Evolutionary conservation across 2,329 filamentous ascomycete genomes (phyloP).

Genomic region (Colletotrichum gloeosporioides): DNA sequence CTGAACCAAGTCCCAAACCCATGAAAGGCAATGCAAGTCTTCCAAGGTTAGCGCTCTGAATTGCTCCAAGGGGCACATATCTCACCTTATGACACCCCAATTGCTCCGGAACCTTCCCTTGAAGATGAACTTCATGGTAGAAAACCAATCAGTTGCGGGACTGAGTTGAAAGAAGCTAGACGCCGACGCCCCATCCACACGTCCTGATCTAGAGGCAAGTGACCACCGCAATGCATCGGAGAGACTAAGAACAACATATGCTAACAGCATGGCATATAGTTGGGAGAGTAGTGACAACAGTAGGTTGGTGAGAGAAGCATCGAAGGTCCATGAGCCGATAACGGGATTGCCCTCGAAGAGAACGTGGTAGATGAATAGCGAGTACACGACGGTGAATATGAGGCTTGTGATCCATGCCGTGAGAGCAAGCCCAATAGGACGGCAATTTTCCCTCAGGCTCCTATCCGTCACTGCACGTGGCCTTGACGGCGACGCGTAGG

Average conservation of each 20-base stretch:
- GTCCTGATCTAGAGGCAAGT: not conserved
- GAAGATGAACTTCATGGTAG: slow-evolving; percentile 11
- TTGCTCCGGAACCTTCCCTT: not conserved
- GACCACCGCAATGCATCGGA: slow-evolving; percentile 15
- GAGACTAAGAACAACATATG: not conserved
- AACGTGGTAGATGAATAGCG: slow-evolving; percentile 8
- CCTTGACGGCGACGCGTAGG: not conserved
- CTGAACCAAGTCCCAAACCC: slow-evolving; percentile 9
- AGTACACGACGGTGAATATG: slow-evolving; percentile 8
- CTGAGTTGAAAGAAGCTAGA: slow-evolving; percentile 18
- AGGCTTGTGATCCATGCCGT: not conserved
- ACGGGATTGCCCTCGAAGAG: slow-evolving; percentile 6
- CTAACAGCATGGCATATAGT: slow-evolving; percentile 6
- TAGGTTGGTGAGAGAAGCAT: slow-evolving; percentile 12
- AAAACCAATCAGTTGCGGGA: slow-evolving; percentile 19
- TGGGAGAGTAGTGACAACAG: slow-evolving; percentile 10
- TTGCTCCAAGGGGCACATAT: not conserved
- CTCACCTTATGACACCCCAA: slow-evolving; percentile 1
- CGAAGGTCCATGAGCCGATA: not conserved
- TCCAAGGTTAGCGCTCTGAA: not conserved
- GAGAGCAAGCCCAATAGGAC: not conserved
- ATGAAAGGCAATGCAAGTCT: slow-evolving; percentile 13
- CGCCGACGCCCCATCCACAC: not conserved
- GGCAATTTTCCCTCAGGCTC: not conserved
- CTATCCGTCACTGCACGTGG: not conserved